phyloP scores from a whole-genome alignment of 2,329 filamentous ascomycete genomes.

The Sporothrix schenckii region DNA sequence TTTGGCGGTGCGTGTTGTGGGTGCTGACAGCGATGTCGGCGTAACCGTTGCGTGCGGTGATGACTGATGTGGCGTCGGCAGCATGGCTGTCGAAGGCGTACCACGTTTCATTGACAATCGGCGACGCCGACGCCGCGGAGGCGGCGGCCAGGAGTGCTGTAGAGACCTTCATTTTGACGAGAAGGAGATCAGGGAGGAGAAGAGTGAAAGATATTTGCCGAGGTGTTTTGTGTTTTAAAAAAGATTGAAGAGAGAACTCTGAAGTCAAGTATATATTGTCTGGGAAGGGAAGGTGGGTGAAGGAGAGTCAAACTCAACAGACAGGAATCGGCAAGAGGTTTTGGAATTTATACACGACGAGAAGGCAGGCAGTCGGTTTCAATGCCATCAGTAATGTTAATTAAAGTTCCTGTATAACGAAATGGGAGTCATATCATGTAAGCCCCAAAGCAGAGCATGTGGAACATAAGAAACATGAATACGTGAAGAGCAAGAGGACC shows the following conservation, averaged over 20 bases:
- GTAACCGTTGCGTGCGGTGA: constrained; percentile 38
- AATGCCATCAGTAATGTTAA: no score
- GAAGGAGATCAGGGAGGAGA: not conserved
- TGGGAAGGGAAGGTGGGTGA: not conserved
- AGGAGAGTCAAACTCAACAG: constrained; percentile 9
- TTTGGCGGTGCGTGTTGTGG: constrained; percentile 85
- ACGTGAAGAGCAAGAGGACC: not conserved
- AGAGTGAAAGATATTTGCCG: not conserved
- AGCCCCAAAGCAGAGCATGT: not conserved
- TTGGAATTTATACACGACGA: constrained; percentile 14
- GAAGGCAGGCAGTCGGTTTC: not conserved
- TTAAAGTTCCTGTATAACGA: no score
- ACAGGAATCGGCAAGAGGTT: not conserved
- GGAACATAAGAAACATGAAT: not conserved
- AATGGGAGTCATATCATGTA: not conserved
- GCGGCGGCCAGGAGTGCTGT: constrained; percentile 48
- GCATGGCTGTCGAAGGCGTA: constrained; percentile 20
- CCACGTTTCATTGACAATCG: constrained; percentile 45
- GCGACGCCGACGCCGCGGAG: constrained; percentile 52
- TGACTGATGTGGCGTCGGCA: constrained; percentile 32
- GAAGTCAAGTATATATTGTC: not conserved
- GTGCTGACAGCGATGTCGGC: constrained; percentile 59
- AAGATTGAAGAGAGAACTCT: not conserved
- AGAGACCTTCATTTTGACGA: constrained; percentile 55
- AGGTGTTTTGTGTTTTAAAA: constrained; percentile 6